Evolutionary conservation across 495 filamentous ascomycete genomes (phyloP), one percentile per base, ranked within the genome.

Genomic region (Neurospora sp.): DNA sequence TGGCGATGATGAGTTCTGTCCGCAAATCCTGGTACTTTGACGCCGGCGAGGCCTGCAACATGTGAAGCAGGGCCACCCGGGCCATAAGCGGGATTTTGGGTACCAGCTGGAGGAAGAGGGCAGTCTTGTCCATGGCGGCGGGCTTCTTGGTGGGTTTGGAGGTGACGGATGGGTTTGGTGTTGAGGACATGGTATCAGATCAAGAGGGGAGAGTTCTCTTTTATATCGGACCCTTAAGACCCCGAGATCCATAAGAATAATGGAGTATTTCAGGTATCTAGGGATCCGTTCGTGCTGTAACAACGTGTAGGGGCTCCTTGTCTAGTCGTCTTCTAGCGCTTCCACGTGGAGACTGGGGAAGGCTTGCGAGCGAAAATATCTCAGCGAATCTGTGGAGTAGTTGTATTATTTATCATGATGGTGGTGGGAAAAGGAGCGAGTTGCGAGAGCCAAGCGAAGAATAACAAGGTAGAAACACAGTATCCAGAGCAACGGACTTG

Each of bases 11-110:
- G 70, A 98, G 77, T 48, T 91, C 91, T 12, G 92, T 95, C 42
- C 90, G 88, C 14, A 98, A 82, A 78, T 96, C 92, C 80, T 94
- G 90, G 84, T 95, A 93, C 27, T 88, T 86, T 0, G 91, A 87
- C 3, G 86, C 89, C 27, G 89, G 85, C 0, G 93, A 92, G 71
- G 91, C 80, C 39, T 85, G 85, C 18, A 96, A 82, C 4, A 89
- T 79, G 81, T 96, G 92, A 41, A 87, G 83, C 16, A 94, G n/a
- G 27, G 90, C 82, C 4, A 90, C 90, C 76, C 90, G 90, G 10
- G 90, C 70, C 59, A 96, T 83, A 37, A 93, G 77, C 0, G 94
- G 94, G 3, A 93, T 77, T 73, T 90, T 86, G 37, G 85, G 81
- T 23, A 93, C 54, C 27, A 89, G 75, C 44, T 83, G 81, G 69